Base-by-base conservation (phyloP, 768 basidiomycete species). In the Lenzites betulinus region DNA sequence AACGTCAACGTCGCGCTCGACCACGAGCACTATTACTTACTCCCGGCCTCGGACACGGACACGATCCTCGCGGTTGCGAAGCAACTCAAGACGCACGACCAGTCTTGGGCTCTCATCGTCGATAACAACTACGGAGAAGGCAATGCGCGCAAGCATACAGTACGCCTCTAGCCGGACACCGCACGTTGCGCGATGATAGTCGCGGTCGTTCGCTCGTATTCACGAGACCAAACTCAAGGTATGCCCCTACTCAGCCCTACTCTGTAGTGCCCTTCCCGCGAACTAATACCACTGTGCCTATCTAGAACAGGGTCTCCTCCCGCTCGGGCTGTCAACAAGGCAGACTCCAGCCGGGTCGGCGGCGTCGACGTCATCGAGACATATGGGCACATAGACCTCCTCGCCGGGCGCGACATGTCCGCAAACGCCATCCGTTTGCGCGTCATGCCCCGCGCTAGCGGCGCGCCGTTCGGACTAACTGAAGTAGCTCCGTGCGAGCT, bases 121-220 rank as follows among this genome's bases (percentile, higher is more conserved):
- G 95, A 97, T 69, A 95, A 98, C 9, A 97, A 96, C 71, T 96
- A 98, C 71, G 97, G 97, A 2, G 97, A 99, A 74, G 97, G 97
- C 30, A 95, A 93, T 67, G 97, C 97, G 8, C 85, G 97, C 56
- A 97, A 99, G 75, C 97, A 99, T 95, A 93, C 66, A 92, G 91
- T 88, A 67, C 43, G 75, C 66, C 12, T 3, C 16, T 30, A 13
- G 6, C 30, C 30, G n/a, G n/a, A 33, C 11, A 33, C 4, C 11
- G 4, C 30, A 38, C 26, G 96, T 18, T 94, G 93, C 69, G 84
- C 82, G 6, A 78, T 94, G 79, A 95, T 98, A 66, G 73, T 97
- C 58, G 94, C 94, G 94, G 20, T 98, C 95, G 1, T 98, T 99
- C 69, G 97, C 97, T 65, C 89, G 97, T 51, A 99, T 99, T 51